A percentile compares a stretch with the other conserved stretches of the same genome.
phyloP scores from a whole-genome alignment of 139 green algal species.

The Desmodesmus armatus region DNA sequence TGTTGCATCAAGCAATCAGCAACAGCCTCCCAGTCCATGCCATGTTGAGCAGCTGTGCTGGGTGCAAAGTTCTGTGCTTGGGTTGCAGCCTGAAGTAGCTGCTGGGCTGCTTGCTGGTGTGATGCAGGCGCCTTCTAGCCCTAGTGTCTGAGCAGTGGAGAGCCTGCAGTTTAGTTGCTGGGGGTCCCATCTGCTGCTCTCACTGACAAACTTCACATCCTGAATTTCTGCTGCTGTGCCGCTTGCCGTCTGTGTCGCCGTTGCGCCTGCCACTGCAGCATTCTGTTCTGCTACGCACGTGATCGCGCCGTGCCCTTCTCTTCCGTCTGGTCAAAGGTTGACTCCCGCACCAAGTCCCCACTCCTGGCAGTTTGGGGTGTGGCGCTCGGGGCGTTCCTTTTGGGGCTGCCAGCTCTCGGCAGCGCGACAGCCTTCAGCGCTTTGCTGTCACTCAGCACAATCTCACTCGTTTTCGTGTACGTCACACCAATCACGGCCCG shows the following conservation, averaged over 20 bases:
- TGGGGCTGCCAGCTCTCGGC: slow-evolving; percentile 28
- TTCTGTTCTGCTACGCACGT: slow-evolving; percentile 28
- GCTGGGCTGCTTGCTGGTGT: too few species aligned
- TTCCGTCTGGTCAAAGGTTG: neutral
- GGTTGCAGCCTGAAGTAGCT: too few species aligned
- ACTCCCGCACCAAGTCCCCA: slow-evolving; percentile 9
- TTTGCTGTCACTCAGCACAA: slow-evolving; percentile 36
- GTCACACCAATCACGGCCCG: neutral
- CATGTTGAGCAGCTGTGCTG: too few species aligned
- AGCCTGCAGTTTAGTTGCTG: neutral
- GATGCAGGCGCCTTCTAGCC: too few species aligned
- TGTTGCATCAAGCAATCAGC: neutral
- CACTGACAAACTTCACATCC: neutral
- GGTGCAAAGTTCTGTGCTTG: too few species aligned
- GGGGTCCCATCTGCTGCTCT: neutral
- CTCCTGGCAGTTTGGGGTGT: slow-evolving; percentile 31
- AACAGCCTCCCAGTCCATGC: too few species aligned
- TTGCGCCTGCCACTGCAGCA: neutral
- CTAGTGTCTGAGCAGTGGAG: too few species aligned
- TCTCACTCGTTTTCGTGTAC: neutral
- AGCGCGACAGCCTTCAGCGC: slow-evolving; percentile 18
- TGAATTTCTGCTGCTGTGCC: neutral
- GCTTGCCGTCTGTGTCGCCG: neutral
- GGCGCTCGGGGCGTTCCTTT: neutral
- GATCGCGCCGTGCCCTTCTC: slow-evolving; percentile 9